Evolutionary conservation across 1,284 basidiomycete species (phyloP).

Genomic region (Naganishia sp.): DNA sequence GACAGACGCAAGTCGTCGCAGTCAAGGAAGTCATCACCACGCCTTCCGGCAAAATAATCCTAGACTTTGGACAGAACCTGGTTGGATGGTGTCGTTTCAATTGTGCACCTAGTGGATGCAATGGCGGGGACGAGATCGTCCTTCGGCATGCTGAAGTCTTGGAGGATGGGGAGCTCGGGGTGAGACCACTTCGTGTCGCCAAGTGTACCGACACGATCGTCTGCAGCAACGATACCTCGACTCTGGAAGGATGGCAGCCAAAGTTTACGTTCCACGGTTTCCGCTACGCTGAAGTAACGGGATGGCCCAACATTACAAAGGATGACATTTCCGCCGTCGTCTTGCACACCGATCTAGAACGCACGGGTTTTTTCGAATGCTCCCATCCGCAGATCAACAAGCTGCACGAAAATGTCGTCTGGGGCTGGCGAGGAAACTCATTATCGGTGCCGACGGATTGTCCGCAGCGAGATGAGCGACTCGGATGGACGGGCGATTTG

Average conservation of each 20-base stretch:
- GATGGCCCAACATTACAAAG: constrained; percentile 30
- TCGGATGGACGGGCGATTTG: constrained; percentile 43
- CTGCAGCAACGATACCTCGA: constrained; percentile 21
- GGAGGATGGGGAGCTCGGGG: constrained; percentile 43
- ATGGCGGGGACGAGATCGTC: constrained; percentile 27
- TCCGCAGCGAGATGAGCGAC: constrained; percentile 43
- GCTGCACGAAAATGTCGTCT: constrained; percentile 39
- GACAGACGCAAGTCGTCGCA: constrained; percentile 34
- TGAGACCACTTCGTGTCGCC: constrained; percentile 37
- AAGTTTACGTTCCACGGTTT: constrained; percentile 41
- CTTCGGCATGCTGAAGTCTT: constrained; percentile 43
- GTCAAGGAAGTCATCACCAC: constrained; percentile 39
- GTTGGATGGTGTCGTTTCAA: constrained; percentile 43
- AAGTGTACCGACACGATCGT: constrained; percentile 36
- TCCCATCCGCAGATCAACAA: constrained; percentile 38
- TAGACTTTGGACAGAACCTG: constrained; percentile 49
- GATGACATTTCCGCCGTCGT: constrained; percentile 36
- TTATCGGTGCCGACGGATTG: constrained; percentile 43
- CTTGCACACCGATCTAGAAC: constrained; percentile 41
- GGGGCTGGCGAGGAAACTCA: constrained; percentile 42
- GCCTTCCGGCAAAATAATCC: constrained; percentile 40
- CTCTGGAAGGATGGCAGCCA: constrained; percentile 33
- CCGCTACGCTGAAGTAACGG: constrained; percentile 37
- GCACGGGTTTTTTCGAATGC: constrained; percentile 39
- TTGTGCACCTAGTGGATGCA: constrained; percentile 5